phyloP scores from a whole-genome alignment of 257 asterid genomes.

The Nicotiana sylvestris region DNA sequence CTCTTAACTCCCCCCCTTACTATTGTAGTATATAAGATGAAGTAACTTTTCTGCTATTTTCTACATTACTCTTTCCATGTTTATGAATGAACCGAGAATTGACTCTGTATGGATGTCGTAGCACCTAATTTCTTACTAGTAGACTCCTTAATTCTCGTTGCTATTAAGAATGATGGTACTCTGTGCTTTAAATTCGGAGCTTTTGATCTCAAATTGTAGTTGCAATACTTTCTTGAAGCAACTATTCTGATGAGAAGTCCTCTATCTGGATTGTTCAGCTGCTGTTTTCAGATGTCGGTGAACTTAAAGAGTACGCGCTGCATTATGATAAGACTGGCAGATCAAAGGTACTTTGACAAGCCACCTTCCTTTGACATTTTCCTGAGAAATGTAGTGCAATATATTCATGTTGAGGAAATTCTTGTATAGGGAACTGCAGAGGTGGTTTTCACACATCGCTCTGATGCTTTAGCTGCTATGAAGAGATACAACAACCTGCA shows the following conservation, averaged over 20 bases:
- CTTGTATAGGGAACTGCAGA: slow-evolving; percentile 32
- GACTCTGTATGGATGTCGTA: not conserved
- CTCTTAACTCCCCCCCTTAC: not conserved
- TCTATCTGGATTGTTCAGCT: slow-evolving; percentile 23
- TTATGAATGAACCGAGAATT: not conserved
- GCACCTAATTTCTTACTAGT: not conserved
- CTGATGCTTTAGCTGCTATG: slow-evolving; percentile 78
- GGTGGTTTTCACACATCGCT: slow-evolving; percentile 51
- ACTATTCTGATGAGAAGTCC: not conserved
- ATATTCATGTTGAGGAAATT: not conserved
- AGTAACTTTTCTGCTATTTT: not conserved
- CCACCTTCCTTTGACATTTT: not conserved
- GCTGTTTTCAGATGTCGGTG: slow-evolving; percentile 47
- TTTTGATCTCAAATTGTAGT: not conserved
- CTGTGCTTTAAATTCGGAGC: not conserved
- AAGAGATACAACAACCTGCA: slow-evolving; percentile 44
- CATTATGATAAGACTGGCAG: slow-evolving; percentile 48
- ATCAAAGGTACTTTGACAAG: slow-evolving; percentile 33
- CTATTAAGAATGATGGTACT: not conserved
- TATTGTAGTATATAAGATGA: not conserved
- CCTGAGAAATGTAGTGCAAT: not conserved
- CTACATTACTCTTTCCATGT: not conserved
- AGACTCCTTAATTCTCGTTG: not conserved
- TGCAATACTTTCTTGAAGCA: not conserved
- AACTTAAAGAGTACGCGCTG: slow-evolving; percentile 31